Evolutionary conservation across 805 yeast species (phyloP).

Genomic region (Candida chilensis): DNA sequence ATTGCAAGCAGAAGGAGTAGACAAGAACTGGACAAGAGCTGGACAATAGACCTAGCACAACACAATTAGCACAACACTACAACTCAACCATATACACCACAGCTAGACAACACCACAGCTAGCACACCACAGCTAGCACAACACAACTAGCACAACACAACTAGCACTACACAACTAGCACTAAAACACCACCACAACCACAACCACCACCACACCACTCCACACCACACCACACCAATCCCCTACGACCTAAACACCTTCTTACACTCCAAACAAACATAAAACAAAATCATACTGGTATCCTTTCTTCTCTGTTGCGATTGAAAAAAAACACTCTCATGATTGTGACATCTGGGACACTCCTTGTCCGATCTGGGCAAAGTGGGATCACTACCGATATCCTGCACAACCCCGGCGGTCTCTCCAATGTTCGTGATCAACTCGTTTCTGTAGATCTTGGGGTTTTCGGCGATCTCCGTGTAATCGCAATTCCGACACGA

Average conservation of each 20-base stretch:
- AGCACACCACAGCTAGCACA: too few relatives aligned
- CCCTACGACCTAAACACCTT: constrained; percentile 50
- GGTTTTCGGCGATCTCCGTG: constrained; percentile 82
- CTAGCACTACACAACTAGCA: too few relatives aligned
- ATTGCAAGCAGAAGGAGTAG: too few relatives aligned
- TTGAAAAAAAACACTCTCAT: constrained; percentile 94
- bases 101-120: too few relatives aligned
- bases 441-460: constrained; percentile 88
- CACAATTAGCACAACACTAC: too few relatives aligned
- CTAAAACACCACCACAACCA: too few relatives aligned
- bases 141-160: too few relatives aligned
- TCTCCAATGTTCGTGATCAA: constrained; percentile 86
- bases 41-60: too few relatives aligned
- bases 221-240: too few relatives aligned
- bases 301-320: constrained; percentile 92
- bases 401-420: constrained; percentile 95
- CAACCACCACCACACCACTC: too few relatives aligned
- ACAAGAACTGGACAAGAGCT: too few relatives aligned
- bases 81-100: too few relatives aligned
- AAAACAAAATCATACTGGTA: constrained; percentile 90
- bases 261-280: constrained; percentile 84
- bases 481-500: constrained; percentile 94
- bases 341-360: constrained; percentile 82
- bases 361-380: constrained; percentile 91
- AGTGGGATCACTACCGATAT: constrained; percentile 95